Evolutionary conservation across 2,329 filamentous ascomycete species (phyloP), one percentile per base, ranked within the genome.

Genomic region (Knoxdaviesia proteae): DNA sequence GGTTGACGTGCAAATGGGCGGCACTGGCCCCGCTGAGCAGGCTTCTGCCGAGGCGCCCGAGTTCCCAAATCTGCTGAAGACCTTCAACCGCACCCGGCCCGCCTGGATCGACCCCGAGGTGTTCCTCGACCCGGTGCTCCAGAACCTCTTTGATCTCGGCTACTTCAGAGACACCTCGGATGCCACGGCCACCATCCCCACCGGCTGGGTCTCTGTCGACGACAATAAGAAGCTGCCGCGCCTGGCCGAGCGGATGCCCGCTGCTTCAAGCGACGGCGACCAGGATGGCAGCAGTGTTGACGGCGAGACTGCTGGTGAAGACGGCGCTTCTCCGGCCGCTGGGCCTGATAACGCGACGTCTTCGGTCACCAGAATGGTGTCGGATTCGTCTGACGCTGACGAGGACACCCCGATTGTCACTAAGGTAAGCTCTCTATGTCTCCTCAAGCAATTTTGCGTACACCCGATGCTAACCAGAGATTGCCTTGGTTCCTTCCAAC

Each of bases 1-100:
- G 52, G 82, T 96, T 5, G 83, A 94, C 54, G 77, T 98, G 10
- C 82, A 81, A 1, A 87, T 94, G 78, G 77, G 75, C 7, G 42
- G 34, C 7, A 39, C 34, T 30, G 32, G 32, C 30, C 54, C 54
- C 10, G 62, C 68, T 5, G 29, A 31, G 45, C 49, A 53, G 42
- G 43, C 48, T 34, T 43, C 47, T 11, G 47, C 47, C 7, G 48
- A 50, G 34, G 9, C 34, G 20, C 40, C 44, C 30, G 42, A 45
- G 5, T 43, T 38, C 34, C 38, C 57, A 6, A 49, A 51, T 42
- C 43, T 61, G 38, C 54, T 69, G 44, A 64, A 61, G 49, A 56
- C 55, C 6, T 74, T 72, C 57, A 71, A 66, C 47, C 57, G 51
- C 8, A 58, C 56, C 36, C 62, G 68, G 32, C 72, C 69, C 4